phyloP scores from a whole-genome alignment of 1,284 basidiomycete species.

The Farysia itapuensis region DNA sequence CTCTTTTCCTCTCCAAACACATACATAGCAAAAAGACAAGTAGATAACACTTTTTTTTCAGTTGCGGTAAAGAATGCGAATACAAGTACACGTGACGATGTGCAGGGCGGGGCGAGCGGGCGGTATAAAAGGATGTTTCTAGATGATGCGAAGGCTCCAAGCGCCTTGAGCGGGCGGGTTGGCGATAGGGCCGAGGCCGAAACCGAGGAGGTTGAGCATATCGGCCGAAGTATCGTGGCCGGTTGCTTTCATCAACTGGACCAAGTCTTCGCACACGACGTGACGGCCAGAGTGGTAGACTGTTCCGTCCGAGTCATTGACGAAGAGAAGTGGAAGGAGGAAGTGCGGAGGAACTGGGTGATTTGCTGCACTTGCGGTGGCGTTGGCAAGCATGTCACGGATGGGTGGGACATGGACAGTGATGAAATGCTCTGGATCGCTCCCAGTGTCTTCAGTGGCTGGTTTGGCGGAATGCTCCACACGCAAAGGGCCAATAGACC shows the following conservation, averaged over 20 bases:
- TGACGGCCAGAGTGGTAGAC: constrained; percentile 51
- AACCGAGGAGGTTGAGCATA: constrained; percentile 39
- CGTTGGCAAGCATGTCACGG: constrained; percentile 19
- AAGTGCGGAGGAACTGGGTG: constrained; percentile 12
- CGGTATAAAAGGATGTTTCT: not conserved
- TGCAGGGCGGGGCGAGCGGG: not conserved
- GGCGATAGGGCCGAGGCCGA: constrained; percentile 34
- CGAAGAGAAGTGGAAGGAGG: constrained; percentile 51
- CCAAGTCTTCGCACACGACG: constrained; percentile 44
- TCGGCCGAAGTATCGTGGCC: constrained; percentile 36
- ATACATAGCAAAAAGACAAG: too few relatives aligned
- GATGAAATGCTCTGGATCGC: constrained; percentile 30
- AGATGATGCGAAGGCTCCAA: constrained; percentile 45
- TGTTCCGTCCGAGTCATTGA: constrained; percentile 50
- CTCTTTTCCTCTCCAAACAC: too few relatives aligned
- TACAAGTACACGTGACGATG: not conserved
- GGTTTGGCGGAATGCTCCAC: constrained; percentile 11
- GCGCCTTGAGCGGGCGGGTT: constrained; percentile 29
- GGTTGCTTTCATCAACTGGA: constrained; percentile 42
- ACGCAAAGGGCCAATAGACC: constrained; percentile 75
- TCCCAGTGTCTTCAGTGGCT: constrained; percentile 2
- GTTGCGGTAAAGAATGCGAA: too few relatives aligned
- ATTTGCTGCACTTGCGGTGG: not conserved
- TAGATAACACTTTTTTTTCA: too few relatives aligned
- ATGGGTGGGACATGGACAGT: constrained; percentile 39